Base-by-base conservation (phyloP, 208 protist genomes). In the Angomonas ambiguus region DNA sequence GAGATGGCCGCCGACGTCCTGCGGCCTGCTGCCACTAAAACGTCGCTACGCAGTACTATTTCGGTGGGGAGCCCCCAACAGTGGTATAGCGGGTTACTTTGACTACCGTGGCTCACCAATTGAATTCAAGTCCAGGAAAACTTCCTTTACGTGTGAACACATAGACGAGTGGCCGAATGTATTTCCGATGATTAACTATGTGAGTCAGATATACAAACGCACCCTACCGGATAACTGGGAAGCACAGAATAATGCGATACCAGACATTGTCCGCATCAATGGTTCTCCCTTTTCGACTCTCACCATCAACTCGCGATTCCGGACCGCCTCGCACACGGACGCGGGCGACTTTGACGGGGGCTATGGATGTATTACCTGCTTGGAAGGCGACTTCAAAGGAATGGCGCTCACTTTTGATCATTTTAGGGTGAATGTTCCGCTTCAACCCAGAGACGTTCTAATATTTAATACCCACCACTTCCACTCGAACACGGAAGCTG, bases 381-480 rank as follows among this genome's bases (percentile, higher is more conserved):
- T 97, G 10, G 85, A 97, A 38, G 92, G 92, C 16, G 66, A 91
- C 31, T 97, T 87, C 73, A 81, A 85, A 51, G 92, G 92, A 22
- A 60, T 93, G 8, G 61, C 33, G 13, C 79, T 97, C 22, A 82
- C 83, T 8, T 79, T 97, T 10, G 87, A 93, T 69, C 58, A 87
- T 51, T 91, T 92, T 61, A 59, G 65, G 59, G 76, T 95, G 13
- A 91, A 81, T 49, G 78, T 94, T 16, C 58, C 71, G 18, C 53
- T 97, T 76, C 79, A 86, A 28, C 86, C 89, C 55, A 61, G 83
- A n/a, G 92, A 97, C 65, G 77, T 97, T 10, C 67, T 97, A 22
- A 64, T 97, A 48, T 97, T 97, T 65, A 83, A 97, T 56, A 91
- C 92, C n/a, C 92, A 97, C 76, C 80, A 89, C 72, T 94, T 88